Base-by-base conservation (phyloP, 176 grass and related monocot genomes). In the Aechmea fasciata region DNA sequence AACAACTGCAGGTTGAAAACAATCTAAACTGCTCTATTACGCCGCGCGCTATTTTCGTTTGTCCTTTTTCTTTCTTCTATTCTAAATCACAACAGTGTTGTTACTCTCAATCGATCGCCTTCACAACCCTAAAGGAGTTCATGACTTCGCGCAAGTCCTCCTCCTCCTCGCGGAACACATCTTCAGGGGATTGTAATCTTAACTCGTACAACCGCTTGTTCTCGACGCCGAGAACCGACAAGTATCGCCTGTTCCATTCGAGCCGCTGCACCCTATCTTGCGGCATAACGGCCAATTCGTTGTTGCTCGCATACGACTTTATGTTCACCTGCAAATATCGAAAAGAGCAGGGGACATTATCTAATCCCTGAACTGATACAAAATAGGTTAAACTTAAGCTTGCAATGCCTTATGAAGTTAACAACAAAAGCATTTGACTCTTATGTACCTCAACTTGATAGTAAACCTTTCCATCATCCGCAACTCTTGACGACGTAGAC, bases 271-370 rank as follows among this genome's bases (percentile, higher is more conserved):
- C 68, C 47, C 90, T 84, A 73, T 99, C 89, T 71, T 80, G 66
- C 1, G 90, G 94, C 94, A 99, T 99, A 47, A 99, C 90, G 1
- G 90, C 94, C 66, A 99, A 84, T 77, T 99, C 90, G 18, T 93
- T 99, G 69, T 75, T 88, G 79, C 90, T 99, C 18, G 90, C 94
- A 25, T 88, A 99, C 10, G 95, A 99, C 69, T 93, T 99, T 61
- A 93, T 99, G 78, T 94, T 99, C 23, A 88, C 95, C 95, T 99
- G 65, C 26, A 82, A 67, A 26, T 48, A 14, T 61, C 7, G 13
- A 51, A 51, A 57, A 24, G 13, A 5, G 52, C 22, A 3, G 23
- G 19, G 25, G 4, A 41, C 33, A 41, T 41, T 7, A 41, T 41
- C 33, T 41, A 41, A 41, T 41, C 33, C 5, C 33, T 59, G 54